Conservation (phyloP, 768 basidiomycete species). For the Artomyces pyxidatus region DNA sequence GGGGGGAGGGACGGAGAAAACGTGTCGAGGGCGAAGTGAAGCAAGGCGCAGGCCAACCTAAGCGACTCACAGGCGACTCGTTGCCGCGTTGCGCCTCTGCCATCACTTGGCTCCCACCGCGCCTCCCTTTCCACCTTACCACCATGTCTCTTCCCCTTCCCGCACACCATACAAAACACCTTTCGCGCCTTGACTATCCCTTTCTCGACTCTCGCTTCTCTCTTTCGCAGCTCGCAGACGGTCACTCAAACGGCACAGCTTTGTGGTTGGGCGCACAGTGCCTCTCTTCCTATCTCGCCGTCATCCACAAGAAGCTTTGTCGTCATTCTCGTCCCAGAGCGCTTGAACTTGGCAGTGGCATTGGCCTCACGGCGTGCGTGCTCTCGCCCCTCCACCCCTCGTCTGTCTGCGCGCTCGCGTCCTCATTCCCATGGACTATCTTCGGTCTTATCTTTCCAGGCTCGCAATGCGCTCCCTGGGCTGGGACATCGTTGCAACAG, state of each 20-base stretch:
- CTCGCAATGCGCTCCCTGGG: slow-evolving; percentile 61
- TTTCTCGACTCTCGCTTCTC: slow-evolving; percentile 32
- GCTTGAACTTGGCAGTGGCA: slow-evolving; percentile 77
- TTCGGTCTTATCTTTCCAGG: slow-evolving; percentile 25
- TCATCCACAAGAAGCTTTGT: slow-evolving; percentile 24
- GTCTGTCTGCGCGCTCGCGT: slow-evolving; percentile 2
- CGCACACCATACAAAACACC: slow-evolving; percentile 60
- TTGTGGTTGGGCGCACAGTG: slow-evolving; percentile 83
- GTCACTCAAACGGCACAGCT: slow-evolving; percentile 67
- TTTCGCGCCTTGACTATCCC: slow-evolving; percentile 38
- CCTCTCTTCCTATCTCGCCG: slow-evolving; percentile 52
- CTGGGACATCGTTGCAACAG: slow-evolving; percentile 73
- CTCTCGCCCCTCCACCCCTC: neutral
- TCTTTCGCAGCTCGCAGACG: slow-evolving; percentile 53
- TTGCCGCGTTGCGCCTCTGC: neutral
- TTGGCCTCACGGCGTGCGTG: slow-evolving; percentile 69
- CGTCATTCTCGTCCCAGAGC: slow-evolving; percentile 30
- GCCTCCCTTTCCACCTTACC: slow-evolving; percentile 1
- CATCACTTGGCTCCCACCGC: neutral
- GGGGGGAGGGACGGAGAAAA: slow-evolving; percentile 13
- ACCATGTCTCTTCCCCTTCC: slow-evolving; percentile 29
- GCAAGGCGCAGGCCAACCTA: slow-evolving; percentile 3
- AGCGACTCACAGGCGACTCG: slow-evolving; percentile 12
- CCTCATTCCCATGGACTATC: slow-evolving; percentile 2
- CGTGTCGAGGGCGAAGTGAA: slow-evolving; percentile 3